Evolutionary conservation across 352 stramenopile species (phyloP).

Genomic region (Globisporangium recalcitrans): DNA sequence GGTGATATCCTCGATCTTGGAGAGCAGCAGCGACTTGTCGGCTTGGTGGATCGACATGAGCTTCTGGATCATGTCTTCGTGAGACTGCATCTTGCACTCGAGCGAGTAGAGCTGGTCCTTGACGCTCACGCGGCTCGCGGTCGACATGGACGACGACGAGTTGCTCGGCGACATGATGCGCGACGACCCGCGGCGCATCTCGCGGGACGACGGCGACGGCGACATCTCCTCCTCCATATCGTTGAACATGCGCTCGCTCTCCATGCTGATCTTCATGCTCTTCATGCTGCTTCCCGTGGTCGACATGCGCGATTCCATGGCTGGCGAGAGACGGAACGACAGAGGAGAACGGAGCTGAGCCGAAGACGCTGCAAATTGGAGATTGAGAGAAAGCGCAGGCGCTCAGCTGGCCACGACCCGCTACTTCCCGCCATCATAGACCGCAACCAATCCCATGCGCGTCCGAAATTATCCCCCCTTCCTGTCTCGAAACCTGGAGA

Average conservation of each 20-base stretch:
- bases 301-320: slow-evolving; percentile 64
- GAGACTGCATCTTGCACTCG: slow-evolving; percentile 72
- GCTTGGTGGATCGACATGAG: slow-evolving; percentile 79
- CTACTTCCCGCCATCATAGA: not conserved
- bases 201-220: slow-evolving; percentile 41
- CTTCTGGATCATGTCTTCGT: slow-evolving; percentile 82
- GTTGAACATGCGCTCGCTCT: slow-evolving; percentile 74
- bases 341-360: not conserved
- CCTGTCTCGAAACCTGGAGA: slow-evolving; percentile 2
- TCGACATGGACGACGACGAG: slow-evolving; percentile 29
- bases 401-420: not conserved
- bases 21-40: slow-evolving; percentile 67
- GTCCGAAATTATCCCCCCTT: not conserved
- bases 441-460: not conserved
- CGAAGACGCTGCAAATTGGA: slow-evolving; percentile 3
- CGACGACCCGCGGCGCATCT: slow-evolving; percentile 58
- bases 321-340: not conserved
- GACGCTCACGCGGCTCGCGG: slow-evolving; percentile 47
- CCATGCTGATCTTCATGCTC: slow-evolving; percentile 81
- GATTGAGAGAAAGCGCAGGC: not conserved
- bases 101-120: slow-evolving; percentile 78
- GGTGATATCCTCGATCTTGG: slow-evolving; percentile 80
- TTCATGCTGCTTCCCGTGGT: slow-evolving; percentile 60
- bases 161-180: slow-evolving; percentile 55
- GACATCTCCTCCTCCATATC: slow-evolving; percentile 71